Evolutionary conservation across 345 rosid genomes (phyloP), one percentile per base, ranked within the genome.

Genomic region (Lumnitzera littorea): DNA sequence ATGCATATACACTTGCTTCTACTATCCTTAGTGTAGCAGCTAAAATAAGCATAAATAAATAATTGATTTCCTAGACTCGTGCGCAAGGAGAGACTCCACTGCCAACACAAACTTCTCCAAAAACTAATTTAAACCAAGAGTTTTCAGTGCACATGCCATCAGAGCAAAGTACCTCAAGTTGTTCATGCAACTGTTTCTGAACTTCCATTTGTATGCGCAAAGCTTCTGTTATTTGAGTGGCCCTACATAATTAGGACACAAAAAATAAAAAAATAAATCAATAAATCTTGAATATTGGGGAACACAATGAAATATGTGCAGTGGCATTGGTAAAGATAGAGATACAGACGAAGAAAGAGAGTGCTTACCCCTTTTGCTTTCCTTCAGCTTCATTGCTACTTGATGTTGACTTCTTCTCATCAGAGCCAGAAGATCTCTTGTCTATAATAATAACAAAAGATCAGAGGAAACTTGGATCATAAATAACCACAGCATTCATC

Each of bases 181-280:
- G 98, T 76, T 89, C 96, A 55, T 88, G 95, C 76, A 91, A 70
- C 66, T 75, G 84, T 75, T 88, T 91, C 82, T 91, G 98, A 67
- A 83, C 81, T 74, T 84, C 98, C 95, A 91, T 80, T 73, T 91
- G 96, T 61, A 88, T 53, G 31, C 88, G 85, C 67, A 91, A 72
- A 56, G 98, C 90, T 74, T 88, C 98, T 12, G 91, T 86, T 27
- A 91, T 73, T 72, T 74, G 77, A 13, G 72, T 69, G 64, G 84
- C 88, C 75, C 98, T 91, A 16, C 36, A 29, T 29, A 17, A 48
- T 14, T 14, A 50, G 8, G 16, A 50, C 15, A 50, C 4, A 14
- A 16, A 50, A n/a, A 49, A n/a, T n/a, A n/a, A 20, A 20, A 20
- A 20, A 20, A 20, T 20, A 9, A 0, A 50, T 50, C 43, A 36